Conservation (phyloP, 2,329 filamentous ascomycete species). For the Cadophora sp. region DNA sequence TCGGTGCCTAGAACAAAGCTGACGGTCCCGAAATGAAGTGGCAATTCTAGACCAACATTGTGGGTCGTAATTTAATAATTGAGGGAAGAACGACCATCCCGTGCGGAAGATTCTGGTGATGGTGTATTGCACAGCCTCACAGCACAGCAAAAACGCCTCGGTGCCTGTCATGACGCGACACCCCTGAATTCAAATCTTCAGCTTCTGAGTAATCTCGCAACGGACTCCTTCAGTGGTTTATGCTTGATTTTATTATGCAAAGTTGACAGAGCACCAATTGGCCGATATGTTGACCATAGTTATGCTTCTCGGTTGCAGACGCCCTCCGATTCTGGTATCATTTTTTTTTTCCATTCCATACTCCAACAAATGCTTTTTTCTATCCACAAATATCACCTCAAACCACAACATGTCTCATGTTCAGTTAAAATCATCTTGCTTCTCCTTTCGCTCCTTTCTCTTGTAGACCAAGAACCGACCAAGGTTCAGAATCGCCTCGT, state of each 20-base stretch:
- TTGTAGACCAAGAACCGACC: constrained; percentile 70
- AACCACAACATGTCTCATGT: not conserved
- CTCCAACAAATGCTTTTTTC: constrained; percentile 27
- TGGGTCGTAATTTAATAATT: not conserved
- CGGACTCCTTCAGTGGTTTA: not conserved
- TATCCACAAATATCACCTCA: not conserved
- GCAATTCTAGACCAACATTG: not conserved
- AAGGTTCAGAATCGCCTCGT: constrained; percentile 68
- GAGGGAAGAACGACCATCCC: not conserved
- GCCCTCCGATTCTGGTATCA: constrained; percentile 17
- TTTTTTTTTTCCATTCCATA: constrained; percentile 22
- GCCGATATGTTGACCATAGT: constrained; percentile 14
- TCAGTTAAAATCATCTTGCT: constrained; percentile 20
- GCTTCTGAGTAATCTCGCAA: constrained; percentile 13
- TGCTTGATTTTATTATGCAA: constrained; percentile 3
- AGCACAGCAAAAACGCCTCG: constrained; percentile 4
- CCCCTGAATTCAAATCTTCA: not conserved
- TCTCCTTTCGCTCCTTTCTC: constrained; percentile 44
- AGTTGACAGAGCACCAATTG: constrained; percentile 2
- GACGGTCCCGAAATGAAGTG: not conserved
- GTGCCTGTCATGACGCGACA: constrained; percentile 2
- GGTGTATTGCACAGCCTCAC: constrained; percentile 19
- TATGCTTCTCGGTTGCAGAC: constrained; percentile 12
- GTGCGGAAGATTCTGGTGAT: not conserved
- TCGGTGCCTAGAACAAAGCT: constrained; percentile 1